Conservation (phyloP, 768 basidiomycete species). For the Mycena leptocephala region DNA sequence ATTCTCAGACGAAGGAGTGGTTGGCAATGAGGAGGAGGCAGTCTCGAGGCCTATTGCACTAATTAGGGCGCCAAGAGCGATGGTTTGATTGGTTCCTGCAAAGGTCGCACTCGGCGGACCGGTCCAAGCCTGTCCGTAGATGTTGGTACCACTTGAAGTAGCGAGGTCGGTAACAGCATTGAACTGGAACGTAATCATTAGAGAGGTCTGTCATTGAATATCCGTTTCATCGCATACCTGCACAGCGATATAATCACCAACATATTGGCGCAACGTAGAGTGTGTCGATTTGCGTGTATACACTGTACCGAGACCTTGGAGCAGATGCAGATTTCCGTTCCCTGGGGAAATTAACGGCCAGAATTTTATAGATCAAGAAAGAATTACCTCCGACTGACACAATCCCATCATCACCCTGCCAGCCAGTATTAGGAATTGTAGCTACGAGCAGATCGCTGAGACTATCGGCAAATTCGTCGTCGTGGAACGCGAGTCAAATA, state of each 20-base stretch:
- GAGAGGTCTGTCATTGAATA: background rate
- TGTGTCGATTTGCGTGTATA: background rate
- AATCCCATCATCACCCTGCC: background rate
- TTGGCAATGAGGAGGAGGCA: background rate
- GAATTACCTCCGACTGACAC: background rate
- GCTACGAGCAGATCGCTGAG: background rate
- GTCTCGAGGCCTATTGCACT: background rate
- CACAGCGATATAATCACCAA: background rate
- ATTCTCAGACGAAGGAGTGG: background rate
- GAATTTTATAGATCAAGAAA: too few species aligned
- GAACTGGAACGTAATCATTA: slow-evolving; percentile 8
- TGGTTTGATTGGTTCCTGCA: slow-evolving; percentile 13
- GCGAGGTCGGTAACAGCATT: slow-evolving; percentile 32
- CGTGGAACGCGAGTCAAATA: background rate
- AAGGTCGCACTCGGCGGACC: slow-evolving; percentile 22
- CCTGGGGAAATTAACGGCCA: too few species aligned
- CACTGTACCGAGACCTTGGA: background rate
- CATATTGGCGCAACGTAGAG: background rate
- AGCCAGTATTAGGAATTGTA: background rate
- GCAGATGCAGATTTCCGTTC: background rate
- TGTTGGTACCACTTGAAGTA: slow-evolving; percentile 26
- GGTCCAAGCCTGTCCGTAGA: slow-evolving; percentile 29
- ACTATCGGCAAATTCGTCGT: background rate
- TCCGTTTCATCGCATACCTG: background rate
- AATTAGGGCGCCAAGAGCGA: slow-evolving; percentile 10